Evolutionary conservation across 2,329 filamentous ascomycete genomes (phyloP).

Genomic region (Paraphaeosphaeria sporulosa): DNA sequence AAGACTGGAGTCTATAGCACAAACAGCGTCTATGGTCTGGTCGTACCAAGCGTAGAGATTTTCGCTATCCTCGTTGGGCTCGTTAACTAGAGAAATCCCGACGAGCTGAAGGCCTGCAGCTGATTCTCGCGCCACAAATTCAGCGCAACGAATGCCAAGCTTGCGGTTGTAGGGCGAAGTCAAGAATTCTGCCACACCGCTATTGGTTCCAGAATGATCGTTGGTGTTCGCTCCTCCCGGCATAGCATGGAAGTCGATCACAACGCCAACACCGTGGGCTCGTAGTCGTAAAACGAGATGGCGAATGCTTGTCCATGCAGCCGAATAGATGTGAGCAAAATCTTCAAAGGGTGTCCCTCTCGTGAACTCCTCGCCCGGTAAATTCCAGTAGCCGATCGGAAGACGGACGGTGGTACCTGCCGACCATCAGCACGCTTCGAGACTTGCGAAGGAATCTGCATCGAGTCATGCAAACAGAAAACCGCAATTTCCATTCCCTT

Average conservation of each 20-base stretch:
- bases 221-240: slow-evolving; percentile 65
- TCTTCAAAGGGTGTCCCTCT: slow-evolving; percentile 61
- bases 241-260: slow-evolving; percentile 67
- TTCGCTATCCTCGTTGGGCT: slow-evolving; percentile 59
- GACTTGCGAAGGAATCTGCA: background rate
- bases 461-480: background rate
- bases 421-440: background rate
- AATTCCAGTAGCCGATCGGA: slow-evolving; percentile 67
- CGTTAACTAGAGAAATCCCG: slow-evolving; percentile 67
- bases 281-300: slow-evolving; percentile 56
- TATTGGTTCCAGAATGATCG: slow-evolving; percentile 64
- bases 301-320: slow-evolving; percentile 62
- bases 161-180: slow-evolving; percentile 52
- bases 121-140: slow-evolving; percentile 61
- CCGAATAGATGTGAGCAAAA: slow-evolving; percentile 58
- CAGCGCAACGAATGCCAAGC: slow-evolving; percentile 56
- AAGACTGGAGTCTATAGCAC: slow-evolving; percentile 57
- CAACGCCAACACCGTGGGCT: slow-evolving; percentile 59
- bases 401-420: slow-evolving; percentile 62
- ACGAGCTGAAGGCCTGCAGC: slow-evolving; percentile 54
- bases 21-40: slow-evolving; percentile 56
- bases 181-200: slow-evolving; percentile 62
- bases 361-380: slow-evolving; percentile 59
- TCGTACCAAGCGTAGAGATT: slow-evolving; percentile 67
- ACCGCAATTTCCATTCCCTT: slow-evolving; percentile 6